Evolutionary conservation across 371 early-diverging fungal species (phyloP), one percentile per base, ranked within the genome.

Genomic region (Sporodiniella umbellata): DNA sequence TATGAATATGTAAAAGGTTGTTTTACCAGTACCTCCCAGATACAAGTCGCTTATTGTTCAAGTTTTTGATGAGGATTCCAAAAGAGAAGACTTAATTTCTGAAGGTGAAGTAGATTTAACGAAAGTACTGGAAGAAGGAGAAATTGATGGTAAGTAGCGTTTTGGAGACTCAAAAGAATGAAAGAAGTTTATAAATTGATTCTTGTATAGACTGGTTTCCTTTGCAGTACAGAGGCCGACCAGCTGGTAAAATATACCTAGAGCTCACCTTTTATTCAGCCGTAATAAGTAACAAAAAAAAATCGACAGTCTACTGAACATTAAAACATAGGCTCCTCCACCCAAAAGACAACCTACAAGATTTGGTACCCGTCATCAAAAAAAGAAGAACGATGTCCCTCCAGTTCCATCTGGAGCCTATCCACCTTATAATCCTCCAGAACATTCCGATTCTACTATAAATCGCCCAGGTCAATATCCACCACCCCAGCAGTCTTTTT

Each of bases 41-140:
- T 72, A 72, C 43, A 68, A 54, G 23, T 63, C 42, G n/a, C 60
- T 77, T 35, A 45, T 57, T 19, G 64, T 72, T 30, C 77, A 77
- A 38, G 44, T 77, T 0, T 77, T 57, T 53, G 77, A 77, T 52
- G 77, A 77, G 22, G 77, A 77, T 42, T 49, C 58, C 3, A 57
- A 73, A 37, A 78, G 75, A 51, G 73, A 79, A 52, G 84, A 84
- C 45, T 58, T 81, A 28, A 87, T 88, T 44, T 83, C 84, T 22
- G 82, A 84, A 43, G 73, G 81, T 39, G 72, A 79, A 8, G 62
- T 88, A 26, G 86, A 88, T 65, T 60, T 86, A 50, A 49, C 72
- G 10, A 78, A 72, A 26, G 80, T 87, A 3, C 58, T 86, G 24
- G 75, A 65, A 17, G 71, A 79, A 24, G 88, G 87, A 19, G 87